These are phyloP conservation scores for Boletus rufocinnamomeus DNA, from an alignment of 768 basidiomycete genomes.

Conservation along the genomic window DNA sequence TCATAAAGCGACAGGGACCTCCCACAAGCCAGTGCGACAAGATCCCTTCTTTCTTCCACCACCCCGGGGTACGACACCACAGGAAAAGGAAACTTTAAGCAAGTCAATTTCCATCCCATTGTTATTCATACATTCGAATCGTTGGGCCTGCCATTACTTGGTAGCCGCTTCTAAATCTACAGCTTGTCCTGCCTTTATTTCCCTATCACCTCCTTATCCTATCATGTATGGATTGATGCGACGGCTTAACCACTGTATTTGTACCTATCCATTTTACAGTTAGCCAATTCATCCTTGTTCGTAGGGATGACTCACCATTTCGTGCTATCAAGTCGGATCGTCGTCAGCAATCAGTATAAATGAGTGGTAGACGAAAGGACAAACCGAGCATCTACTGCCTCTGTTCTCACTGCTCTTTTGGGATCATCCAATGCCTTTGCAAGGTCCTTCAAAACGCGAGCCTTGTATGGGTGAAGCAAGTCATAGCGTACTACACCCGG, in stretches of 20 bases:
- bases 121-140: not conserved
- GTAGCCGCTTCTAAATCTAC: not conserved
- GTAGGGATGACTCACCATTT: conserved; percentile 24
- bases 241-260: conserved; percentile 28
- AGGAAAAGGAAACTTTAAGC: not conserved
- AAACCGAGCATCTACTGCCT: conserved; percentile 82
- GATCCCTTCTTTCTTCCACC: not conserved
- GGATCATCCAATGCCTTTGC: conserved; percentile 84
- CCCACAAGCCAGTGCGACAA: not conserved
- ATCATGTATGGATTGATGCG: not conserved
- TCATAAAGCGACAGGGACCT: not conserved
- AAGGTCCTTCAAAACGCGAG: conserved; percentile 70
- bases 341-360: conserved; percentile 3
- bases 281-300: not conserved
- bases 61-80: not conserved
- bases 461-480: conserved; percentile 78
- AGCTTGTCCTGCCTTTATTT: not conserved
- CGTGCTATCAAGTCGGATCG: conserved; percentile 21
- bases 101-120: not conserved
- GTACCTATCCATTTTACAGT: conserved; percentile 24
- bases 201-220: not conserved
- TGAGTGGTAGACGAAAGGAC: conserved; percentile 4
- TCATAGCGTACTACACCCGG: conserved; percentile 82
- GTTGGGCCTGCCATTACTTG: not conserved
- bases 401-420: conserved; percentile 78